phyloP scores from a whole-genome alignment of 148 eudicot species.

The Chenopodium suecicum region DNA sequence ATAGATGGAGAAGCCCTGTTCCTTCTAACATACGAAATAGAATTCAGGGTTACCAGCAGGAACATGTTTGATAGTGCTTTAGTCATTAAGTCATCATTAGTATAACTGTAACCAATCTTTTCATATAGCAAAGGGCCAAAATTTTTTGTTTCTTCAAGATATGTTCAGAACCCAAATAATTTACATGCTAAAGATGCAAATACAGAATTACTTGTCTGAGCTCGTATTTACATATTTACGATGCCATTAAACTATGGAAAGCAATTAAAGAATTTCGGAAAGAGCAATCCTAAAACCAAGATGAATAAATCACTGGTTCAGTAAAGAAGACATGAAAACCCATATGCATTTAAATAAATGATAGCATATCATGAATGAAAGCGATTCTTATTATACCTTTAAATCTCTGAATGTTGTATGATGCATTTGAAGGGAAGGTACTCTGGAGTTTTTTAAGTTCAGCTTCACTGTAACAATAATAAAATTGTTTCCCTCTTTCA shows the following conservation, averaged over 20 bases:
- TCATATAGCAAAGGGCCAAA: neutral
- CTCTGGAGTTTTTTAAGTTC: slow-evolving; percentile 63
- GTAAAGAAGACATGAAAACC: neutral
- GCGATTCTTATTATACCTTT: slow-evolving; percentile 49
- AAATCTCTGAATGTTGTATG: slow-evolving; percentile 92
- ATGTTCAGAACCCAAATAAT: no score
- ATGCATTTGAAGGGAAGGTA: slow-evolving; percentile 80
- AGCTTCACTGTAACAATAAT: slow-evolving; percentile 79
- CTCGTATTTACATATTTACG: no score
- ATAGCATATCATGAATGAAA: neutral
- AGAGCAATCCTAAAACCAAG: no score
- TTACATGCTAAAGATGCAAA: no score
- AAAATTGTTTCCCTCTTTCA: slow-evolving; percentile 82
- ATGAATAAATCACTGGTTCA: neutral
- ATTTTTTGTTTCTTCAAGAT: no score
- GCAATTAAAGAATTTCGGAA: no score
- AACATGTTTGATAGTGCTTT: neutral
- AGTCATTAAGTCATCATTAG: neutral
- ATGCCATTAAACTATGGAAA: no score
- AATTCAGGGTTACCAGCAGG: neutral
- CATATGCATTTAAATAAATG: neutral
- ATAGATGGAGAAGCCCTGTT: neutral
- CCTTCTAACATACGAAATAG: neutral
- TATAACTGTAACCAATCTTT: no score
- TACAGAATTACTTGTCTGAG: no score